Evolutionary conservation across 805 yeast genomes (phyloP), one percentile per base, ranked within the genome.

Genomic region (Candida chilensis): DNA sequence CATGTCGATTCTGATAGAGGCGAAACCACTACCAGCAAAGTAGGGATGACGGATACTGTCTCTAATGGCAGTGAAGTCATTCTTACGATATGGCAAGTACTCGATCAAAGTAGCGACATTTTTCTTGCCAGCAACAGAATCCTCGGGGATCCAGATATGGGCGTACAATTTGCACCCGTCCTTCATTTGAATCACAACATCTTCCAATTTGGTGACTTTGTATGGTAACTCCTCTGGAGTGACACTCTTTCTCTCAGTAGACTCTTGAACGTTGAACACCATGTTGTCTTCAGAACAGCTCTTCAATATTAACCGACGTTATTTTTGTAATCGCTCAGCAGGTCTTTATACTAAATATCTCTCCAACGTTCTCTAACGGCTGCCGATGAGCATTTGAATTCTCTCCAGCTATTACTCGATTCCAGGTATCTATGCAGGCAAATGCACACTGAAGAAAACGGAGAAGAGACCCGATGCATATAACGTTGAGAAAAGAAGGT

Each of bases 21-120:
- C 67, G 16, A 64, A 48, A 0, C 71, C 71, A 37, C 59, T 55
- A 6, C 68, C 69, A 3, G 71, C 67, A 38, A 57, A 64, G 45
- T 50, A 64, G 3, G 70, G 63, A 36, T 64, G 71, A 37, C 71
- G 50, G 21, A 64, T 53, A 1, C 64, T 45, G 38, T 65, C 71
- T 46, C 71, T 47, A 26, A 59, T 54, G 26, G 65, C 50, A 2
- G 71, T 65, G 35, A 59, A 54, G 37, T 60, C 71, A 35, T 51
- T 54, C 9, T 67, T 63, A 39, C 71, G 42, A 37, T 64, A 64
- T 0, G 71, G 71, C 27, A 65, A 53, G 37, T 64, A 64, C 38
- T 65, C 71, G 21, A 64, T 44, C 16, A 64, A 31, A 3, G 68
- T 44, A 13, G 66, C 71, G 6, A 60, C 48, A 22, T 54, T 40